Evolutionary conservation across 495 filamentous ascomycete genomes (phyloP).

Genomic region (Terfezia boudieri): DNA sequence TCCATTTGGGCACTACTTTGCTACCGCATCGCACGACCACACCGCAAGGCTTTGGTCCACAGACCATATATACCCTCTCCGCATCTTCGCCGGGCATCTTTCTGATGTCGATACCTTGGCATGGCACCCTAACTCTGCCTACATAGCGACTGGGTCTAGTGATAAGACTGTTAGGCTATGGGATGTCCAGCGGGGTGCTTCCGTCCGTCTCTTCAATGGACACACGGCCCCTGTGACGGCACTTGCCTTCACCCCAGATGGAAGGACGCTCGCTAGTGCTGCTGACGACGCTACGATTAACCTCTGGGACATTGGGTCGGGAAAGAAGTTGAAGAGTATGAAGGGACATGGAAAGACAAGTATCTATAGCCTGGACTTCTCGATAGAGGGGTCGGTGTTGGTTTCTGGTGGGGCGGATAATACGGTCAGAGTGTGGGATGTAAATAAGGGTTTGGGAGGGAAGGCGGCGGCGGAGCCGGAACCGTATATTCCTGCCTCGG

Average conservation of each 20-base stretch:
- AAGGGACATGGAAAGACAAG: conserved; percentile 83
- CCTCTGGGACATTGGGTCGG: conserved; percentile 76
- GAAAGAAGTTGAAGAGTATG: conserved; percentile 68
- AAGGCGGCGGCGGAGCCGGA: conserved; percentile 28
- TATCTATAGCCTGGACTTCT: conserved; percentile 80
- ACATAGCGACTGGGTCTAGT: conserved; percentile 71
- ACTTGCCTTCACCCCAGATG: conserved; percentile 63
- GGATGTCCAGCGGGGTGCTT: conserved; percentile 63
- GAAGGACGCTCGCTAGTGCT: conserved; percentile 68
- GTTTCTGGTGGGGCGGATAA: conserved; percentile 79
- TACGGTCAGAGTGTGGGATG: conserved; percentile 85
- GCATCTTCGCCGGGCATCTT: conserved; percentile 80
- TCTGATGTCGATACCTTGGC: conserved; percentile 61
- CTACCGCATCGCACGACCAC: conserved; percentile 64
- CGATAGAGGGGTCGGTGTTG: conserved; percentile 67
- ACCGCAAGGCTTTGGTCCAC: conserved; percentile 78
- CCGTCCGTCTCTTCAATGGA: conserved; percentile 78
- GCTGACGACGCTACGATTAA: conserved; percentile 69
- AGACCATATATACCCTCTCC: conserved; percentile 70
- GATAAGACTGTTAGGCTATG: conserved; percentile 95
- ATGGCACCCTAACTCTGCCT: conserved; percentile 83
- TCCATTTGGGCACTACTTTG: conserved; percentile 91
- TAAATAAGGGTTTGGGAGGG: conserved; percentile 33
- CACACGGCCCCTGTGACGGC: conserved; percentile 68
- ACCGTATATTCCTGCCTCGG: conserved; percentile 16